phyloP scores from a whole-genome alignment of 768 basidiomycete species.

The Rhodocollybia butyracea region DNA sequence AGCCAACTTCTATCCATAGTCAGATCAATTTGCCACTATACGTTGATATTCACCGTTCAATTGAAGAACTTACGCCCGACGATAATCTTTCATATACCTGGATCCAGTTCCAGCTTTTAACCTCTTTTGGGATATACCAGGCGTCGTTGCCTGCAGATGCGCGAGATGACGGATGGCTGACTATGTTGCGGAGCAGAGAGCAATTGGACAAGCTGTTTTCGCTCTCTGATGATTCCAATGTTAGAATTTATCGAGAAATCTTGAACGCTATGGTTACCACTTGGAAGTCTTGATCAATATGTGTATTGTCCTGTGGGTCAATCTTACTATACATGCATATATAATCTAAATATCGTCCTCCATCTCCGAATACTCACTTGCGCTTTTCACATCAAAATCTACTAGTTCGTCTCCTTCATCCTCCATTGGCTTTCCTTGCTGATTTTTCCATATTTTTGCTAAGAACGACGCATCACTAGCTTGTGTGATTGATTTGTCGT shows the following conservation, averaged over 20 bases:
- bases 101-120: constrained; percentile 29
- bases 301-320: not conserved
- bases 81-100: constrained; percentile 14
- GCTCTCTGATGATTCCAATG: constrained; percentile 12
- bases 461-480: constrained; percentile 74
- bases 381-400: constrained; percentile 40
- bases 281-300: not conserved
- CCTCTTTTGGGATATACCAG: constrained; percentile 32
- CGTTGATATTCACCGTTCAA: constrained; percentile 25
- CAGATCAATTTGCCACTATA: constrained; percentile 21
- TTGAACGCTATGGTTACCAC: constrained; percentile 15
- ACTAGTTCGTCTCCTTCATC: constrained; percentile 58
- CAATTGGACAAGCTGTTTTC: constrained; percentile 24
- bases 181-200: constrained; percentile 19
- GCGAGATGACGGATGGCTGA: constrained; percentile 28
- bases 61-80: constrained; percentile 12
- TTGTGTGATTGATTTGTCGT: constrained; percentile 70
- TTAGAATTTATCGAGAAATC: constrained; percentile 18
- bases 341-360: not conserved
- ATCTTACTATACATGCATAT: constrained; percentile 27
- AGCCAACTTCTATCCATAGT: constrained; percentile 21
- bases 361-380: constrained; percentile 26
- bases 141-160: constrained; percentile 17
- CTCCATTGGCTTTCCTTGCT: constrained; percentile 38
- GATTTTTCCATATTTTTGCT: constrained; percentile 63